Base-by-base conservation (phyloP, 75 land plant species). In the Selaginella moellendorffii region DNA sequence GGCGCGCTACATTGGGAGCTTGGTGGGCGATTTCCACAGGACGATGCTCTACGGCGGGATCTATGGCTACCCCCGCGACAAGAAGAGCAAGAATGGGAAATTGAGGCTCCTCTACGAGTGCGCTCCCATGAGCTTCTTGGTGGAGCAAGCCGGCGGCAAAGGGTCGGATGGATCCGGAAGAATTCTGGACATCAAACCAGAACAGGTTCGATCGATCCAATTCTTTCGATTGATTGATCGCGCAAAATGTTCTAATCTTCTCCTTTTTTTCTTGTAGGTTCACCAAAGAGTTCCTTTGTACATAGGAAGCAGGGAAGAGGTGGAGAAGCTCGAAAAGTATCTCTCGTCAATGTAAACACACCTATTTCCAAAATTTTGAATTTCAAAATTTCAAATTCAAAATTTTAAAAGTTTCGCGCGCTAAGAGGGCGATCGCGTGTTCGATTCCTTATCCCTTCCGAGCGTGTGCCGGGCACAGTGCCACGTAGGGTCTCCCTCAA, bases 101-200 rank as follows among this genome's bases (percentile, higher is more conserved):
- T 76, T 90, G 17, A 72, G 97, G 58, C 83, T 90, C 30, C 78
- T 90, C 54, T 90, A 90, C 65, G 97, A 90, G 74, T 90, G 97
- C 64, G 97, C 97, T 26, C 97, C 97, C 1, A 90, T 90, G 93
- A 90, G 97, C 72, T 90, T 69, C 65, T 63, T 90, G 1, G 88
- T 76, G 0, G 97, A 90, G 70, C 97, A 90, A 68, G 97, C 93
- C 14, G 96, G 96, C 20, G 96, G 96, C 18, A 90, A 90, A 65
- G 96, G 91, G 17, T 88, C 97, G 1, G 97, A 90, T 68, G 97
- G 97, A 1, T 77, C 82, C 42, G 65, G 54, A 29, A 80, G 95
- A 58, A 72, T 90, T 27, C 81, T 87, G 22, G 95, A 90, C 53
- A 90, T 90, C 68, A 63, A 77, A 0, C 97, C 97, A 12, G 66